These are phyloP conservation scores for Xerocomus minutiporus DNA, from an alignment of 1,284 basidiomycete genomes.

Conservation along the genomic window DNA sequence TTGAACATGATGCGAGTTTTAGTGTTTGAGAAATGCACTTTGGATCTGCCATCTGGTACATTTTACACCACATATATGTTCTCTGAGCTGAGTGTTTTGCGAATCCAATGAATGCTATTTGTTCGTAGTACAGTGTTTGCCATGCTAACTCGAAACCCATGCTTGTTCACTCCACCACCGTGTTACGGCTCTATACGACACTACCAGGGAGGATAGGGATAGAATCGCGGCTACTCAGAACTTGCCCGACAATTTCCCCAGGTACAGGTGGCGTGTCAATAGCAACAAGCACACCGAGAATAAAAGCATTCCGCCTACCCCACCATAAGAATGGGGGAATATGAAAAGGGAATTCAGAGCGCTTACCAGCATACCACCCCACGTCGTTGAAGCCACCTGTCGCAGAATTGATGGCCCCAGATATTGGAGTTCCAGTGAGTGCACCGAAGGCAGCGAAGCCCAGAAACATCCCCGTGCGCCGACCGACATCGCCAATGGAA, in stretches of 20 bases:
- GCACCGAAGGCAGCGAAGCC: constrained; percentile 48
- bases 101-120: no score
- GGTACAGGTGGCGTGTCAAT: constrained; percentile 25
- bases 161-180: background rate
- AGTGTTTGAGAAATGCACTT: no score
- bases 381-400: constrained; percentile 36
- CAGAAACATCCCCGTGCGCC: constrained; percentile 55
- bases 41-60: no score
- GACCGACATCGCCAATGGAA: constrained; percentile 51
- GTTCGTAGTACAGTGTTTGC: background rate
- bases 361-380: constrained; percentile 44
- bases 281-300: constrained; percentile 25
- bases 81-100: no score
- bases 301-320: constrained; percentile 27
- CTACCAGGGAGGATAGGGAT: background rate
- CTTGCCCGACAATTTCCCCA: constrained; percentile 27
- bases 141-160: background rate
- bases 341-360: constrained; percentile 33
- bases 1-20: no score
- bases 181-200: background rate
- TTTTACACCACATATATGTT: no score
- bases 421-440: constrained; percentile 46
- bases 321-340: background rate
- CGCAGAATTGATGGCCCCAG: constrained; percentile 41
- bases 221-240: constrained; percentile 13